Conservation (phyloP, 2,329 filamentous ascomycete genomes). For the Nigrospora sphaerica region DNA sequence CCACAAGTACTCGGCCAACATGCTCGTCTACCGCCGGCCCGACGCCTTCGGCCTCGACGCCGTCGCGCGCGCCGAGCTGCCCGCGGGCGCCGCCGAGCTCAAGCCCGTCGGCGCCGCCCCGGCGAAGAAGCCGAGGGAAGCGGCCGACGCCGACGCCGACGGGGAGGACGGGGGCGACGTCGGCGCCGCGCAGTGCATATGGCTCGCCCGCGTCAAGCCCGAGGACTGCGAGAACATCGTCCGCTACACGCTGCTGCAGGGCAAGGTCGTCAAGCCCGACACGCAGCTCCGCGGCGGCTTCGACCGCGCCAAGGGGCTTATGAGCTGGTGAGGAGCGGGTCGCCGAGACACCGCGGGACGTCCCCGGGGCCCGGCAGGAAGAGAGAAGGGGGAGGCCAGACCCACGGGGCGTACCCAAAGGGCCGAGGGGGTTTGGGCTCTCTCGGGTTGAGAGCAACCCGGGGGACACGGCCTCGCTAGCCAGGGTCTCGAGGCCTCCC, state of each 20-base stretch:
- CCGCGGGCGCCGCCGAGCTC: slow-evolving; percentile 28
- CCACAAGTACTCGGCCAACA: slow-evolving; percentile 92
- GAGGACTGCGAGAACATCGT: slow-evolving; percentile 93
- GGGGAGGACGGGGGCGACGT: slow-evolving; percentile 27
- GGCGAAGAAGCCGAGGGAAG: slow-evolving; percentile 15
- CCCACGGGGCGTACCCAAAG: no score
- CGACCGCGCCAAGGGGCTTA: slow-evolving; percentile 69
- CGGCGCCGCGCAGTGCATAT: slow-evolving; percentile 82
- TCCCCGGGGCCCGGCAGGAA: no score
- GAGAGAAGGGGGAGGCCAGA: no score
- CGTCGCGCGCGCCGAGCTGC: slow-evolving; percentile 28
- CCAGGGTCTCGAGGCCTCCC: no score
- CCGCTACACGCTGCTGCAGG: slow-evolving; percentile 80
- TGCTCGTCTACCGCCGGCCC: slow-evolving; percentile 76
- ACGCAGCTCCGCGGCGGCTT: slow-evolving; percentile 84
- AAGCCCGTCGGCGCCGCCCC: slow-evolving; percentile 17
- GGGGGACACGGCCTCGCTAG: no score
- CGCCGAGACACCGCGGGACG: background rate
- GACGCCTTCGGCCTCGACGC: slow-evolving; percentile 48
- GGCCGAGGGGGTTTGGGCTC: no score
- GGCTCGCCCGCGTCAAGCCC: slow-evolving; percentile 77
- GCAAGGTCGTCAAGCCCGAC: slow-evolving; percentile 88
- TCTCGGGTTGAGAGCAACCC: no score
- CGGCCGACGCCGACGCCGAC: slow-evolving; percentile 7
- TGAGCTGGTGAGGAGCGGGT: slow-evolving; percentile 69